Base-by-base conservation (phyloP, 345 rosid species). In the Trapa bicornis region DNA sequence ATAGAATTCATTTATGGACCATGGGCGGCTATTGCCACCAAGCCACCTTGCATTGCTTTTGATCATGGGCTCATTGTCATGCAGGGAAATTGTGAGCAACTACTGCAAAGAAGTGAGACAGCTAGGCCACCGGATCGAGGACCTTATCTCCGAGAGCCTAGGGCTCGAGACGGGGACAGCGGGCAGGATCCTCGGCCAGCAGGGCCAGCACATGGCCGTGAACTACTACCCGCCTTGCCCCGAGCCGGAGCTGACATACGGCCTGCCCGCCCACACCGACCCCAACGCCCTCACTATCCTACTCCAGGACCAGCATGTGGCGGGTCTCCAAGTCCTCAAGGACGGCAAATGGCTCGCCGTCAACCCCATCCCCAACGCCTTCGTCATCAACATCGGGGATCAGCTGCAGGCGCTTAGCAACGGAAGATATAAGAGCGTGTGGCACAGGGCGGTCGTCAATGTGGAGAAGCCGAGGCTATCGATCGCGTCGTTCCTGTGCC, bases 211-310 rank as follows among this genome's bases (percentile, higher is more conserved):
- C 73, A 92, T 92, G 98, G 96, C 96, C 11, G 80, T 92, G 3
- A 92, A 92, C 79, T 92, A 73, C 67, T 92, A 92, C 73, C 98
- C 98, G 6, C 96, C 91, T 4, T 92, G 98, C 71, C 98, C 98
- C 5, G 67, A 87, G 72, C 98, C 98, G 17, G 98, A 92, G 29
- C 84, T 92, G 9, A 92, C 98, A 48, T 89, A 84, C 65, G 98
- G 98, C 12, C 79, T 92, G 62, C 98, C 96, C 4, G 87, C 81
- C 37, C 98, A 92, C 74, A 89, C 98, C 0, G 98, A 92, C 83
- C 98, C 98, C 1, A 92, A 92, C 38, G 86, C 87, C 29, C 88
- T 92, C 32, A 92, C 98, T 47, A 86, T 92, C 64, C 78, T 92
- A 36, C 87, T 92, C 66, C 98, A 92, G 76, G 98, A 92, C 68